phyloP scores from a whole-genome alignment of 164 flowering plant genomes.

The Stephania japonica region DNA sequence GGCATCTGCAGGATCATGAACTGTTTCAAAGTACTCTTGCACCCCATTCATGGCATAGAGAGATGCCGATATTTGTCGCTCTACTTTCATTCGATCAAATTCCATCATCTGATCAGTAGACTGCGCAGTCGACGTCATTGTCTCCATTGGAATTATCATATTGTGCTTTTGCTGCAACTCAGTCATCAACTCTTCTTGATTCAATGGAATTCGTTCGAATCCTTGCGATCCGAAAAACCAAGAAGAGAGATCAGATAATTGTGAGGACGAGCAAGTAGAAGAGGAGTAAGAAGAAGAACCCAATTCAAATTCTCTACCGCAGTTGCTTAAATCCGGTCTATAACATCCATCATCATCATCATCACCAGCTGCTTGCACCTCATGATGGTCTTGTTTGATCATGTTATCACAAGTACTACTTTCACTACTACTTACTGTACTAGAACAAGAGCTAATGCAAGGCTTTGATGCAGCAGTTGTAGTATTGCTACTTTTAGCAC shows the following conservation, averaged over 20 bases:
- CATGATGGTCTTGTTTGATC: conserved; percentile 9
- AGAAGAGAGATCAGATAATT: conserved; percentile 31
- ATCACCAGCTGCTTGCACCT: neutral
- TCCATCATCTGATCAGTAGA: conserved; percentile 32
- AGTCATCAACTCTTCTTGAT: conserved; percentile 34
- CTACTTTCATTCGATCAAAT: conserved; percentile 67
- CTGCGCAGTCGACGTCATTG: neutral
- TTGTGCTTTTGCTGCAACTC: conserved; percentile 25
- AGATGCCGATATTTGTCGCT: conserved; percentile 68
- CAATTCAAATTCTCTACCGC: conserved; percentile 26
- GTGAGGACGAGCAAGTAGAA: neutral
- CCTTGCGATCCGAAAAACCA: conserved; percentile 26
- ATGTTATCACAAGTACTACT: conserved; percentile 8
- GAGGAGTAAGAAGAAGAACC: conserved; percentile 8
- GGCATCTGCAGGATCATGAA: conserved; percentile 48
- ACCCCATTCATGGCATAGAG: conserved; percentile 64
- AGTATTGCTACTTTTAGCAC: neutral
- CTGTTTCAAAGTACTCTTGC: conserved; percentile 56
- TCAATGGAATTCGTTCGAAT: conserved; percentile 24
- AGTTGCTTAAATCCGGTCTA: conserved; percentile 56
- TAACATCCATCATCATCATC: conserved; percentile 39
- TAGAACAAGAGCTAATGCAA: neutral
- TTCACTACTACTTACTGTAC: neutral
- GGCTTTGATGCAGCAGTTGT: neutral
- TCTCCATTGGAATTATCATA: conserved; percentile 13